phyloP scores from a whole-genome alignment of 805 yeast species.

The Candida broadrunensis region DNA sequence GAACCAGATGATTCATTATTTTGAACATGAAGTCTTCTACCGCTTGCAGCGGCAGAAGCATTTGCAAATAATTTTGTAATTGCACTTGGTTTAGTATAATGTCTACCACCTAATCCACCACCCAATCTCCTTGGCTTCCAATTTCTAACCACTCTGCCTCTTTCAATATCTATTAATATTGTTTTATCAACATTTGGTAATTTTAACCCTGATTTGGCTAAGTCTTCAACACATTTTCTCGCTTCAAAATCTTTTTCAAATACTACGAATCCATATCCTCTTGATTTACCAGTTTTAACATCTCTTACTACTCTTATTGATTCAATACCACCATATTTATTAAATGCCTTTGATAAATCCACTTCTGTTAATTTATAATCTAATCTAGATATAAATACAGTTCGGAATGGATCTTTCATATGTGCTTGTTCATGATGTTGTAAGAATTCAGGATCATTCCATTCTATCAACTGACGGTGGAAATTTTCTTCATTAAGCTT shows the following conservation, averaged over 20 bases:
- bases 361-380: constrained; percentile 62
- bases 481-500: constrained; percentile 10
- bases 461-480: constrained; percentile 25
- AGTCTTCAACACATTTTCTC: constrained; percentile 56
- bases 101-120: constrained; percentile 91
- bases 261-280: constrained; percentile 84
- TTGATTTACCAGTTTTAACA: constrained; percentile 43
- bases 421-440: constrained; percentile 22
- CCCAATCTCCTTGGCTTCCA: constrained; percentile 80
- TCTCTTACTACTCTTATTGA: constrained; percentile 39
- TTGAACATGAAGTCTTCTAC: constrained; percentile 19
- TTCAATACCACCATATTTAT: constrained; percentile 69
- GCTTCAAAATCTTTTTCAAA: constrained; percentile 61
- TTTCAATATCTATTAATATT: constrained; percentile 67
- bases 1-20: not conserved
- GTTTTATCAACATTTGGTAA: constrained; percentile 48
- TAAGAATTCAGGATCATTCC: constrained; percentile 31
- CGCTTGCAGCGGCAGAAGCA: constrained; percentile 38
- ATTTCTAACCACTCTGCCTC: constrained; percentile 61
- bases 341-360: constrained; percentile 62
- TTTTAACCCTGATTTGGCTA: constrained; percentile 43
- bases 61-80: constrained; percentile 12
- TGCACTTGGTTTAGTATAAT: constrained; percentile 43
- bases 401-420: constrained; percentile 64
- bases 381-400: constrained; percentile 75